Evolutionary conservation across 768 basidiomycete genomes (phyloP).

Genomic region (Lactarius akahatsu): DNA sequence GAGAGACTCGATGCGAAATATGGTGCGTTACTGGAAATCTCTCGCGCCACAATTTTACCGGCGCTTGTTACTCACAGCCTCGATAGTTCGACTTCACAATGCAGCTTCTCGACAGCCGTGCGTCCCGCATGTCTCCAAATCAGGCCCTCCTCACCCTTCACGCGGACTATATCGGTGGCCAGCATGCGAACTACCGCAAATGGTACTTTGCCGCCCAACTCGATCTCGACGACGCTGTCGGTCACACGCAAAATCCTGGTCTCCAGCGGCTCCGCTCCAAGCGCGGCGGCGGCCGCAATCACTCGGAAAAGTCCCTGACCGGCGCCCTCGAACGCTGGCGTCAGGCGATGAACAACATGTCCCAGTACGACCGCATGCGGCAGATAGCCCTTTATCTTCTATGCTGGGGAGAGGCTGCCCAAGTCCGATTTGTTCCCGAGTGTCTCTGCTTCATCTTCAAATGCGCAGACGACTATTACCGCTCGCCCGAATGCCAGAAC

Average conservation of each 20-base stretch:
- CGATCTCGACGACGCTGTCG: conserved; percentile 96
- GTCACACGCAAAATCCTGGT: conserved; percentile 88
- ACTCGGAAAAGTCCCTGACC: conserved; percentile 64
- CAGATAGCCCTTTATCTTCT: conserved; percentile 95
- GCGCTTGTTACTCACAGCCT: conserved; percentile 11
- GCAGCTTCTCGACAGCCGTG: conserved; percentile 95
- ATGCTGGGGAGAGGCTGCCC: conserved; percentile 98
- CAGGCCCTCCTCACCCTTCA: conserved; percentile 94
- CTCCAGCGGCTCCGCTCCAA: conserved; percentile 74
- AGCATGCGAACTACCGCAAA: conserved; percentile 98
- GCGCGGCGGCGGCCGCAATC: conserved; percentile 53
- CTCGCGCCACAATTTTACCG: background rate
- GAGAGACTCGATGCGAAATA: conserved; percentile 92
- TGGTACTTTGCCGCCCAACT: conserved; percentile 99
- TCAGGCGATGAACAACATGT: conserved; percentile 98
- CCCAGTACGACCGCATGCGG: conserved; percentile 92
- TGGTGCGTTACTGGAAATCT: conserved; percentile 59
- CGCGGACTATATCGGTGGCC: conserved; percentile 98
- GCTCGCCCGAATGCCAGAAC: conserved; percentile 96
- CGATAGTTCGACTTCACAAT: conserved; percentile 92
- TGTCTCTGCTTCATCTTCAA: conserved; percentile 99
- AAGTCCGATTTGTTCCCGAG: conserved; percentile 95
- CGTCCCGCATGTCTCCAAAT: conserved; percentile 95
- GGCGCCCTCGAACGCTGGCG: conserved; percentile 92
- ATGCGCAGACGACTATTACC: conserved; percentile 99